Evolutionary conservation across 1,284 basidiomycete species (phyloP), one percentile per base, ranked within the genome.

Genomic region (Trichosporon ovoides): DNA sequence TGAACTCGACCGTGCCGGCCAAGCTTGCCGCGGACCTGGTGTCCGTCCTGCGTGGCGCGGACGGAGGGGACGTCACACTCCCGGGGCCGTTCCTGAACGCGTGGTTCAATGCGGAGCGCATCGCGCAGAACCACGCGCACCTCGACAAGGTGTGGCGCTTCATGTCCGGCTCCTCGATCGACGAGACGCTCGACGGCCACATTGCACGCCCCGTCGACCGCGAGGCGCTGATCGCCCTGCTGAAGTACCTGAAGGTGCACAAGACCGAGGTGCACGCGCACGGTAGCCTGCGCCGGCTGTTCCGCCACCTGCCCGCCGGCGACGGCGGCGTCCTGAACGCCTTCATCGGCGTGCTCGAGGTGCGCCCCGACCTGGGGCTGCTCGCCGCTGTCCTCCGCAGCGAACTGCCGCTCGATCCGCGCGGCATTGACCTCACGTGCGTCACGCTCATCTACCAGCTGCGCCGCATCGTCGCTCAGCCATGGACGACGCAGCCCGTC

Each of bases 71-170:
- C 2, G 50, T 52, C 11, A 7, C 20, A 20, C 33, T 52, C 3
- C 35, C 53, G 1, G 4, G 18, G 3, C 19, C 35, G 7, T 56
- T 56, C 48, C 38, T 56, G 18, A 40, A 28, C 37, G 24, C 48
- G 16, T 56, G 55, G 55, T 34, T 56, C 24, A 56, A 56, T 14
- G 55, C 55, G 16, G 55, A 56, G 48, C 55, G 55, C 36, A 38
- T 51, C 19, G 55, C 55, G n/a, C 24, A 38, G 36, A 56, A 56
- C 46, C n/a, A 33, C 28, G 12, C n/a, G 4, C 38, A 37, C 11
- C 48, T 49, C 12, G 36, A 49, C 24, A 11, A 14, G n/a, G 55
- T 56, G 4, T 56, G 55, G 55, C 22, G 38, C 13, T 16, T 34
- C 18, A 31, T 56, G 18, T 11, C 48, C 3, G 46, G 55, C 7